Base-by-base conservation (phyloP, 108 stramenopile genomes). In the Fragilaria crotonensis region DNA sequence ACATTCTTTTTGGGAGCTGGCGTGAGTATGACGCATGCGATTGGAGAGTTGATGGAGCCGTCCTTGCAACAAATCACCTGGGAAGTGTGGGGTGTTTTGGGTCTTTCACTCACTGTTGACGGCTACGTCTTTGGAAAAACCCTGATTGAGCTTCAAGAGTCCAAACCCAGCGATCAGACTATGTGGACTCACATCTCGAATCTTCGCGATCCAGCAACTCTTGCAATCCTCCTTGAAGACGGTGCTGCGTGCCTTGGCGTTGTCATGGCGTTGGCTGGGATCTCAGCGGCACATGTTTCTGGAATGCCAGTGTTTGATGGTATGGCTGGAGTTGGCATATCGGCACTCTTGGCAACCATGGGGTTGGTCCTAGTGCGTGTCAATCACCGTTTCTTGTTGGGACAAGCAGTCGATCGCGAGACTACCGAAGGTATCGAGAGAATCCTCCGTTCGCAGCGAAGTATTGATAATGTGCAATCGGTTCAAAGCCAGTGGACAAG, bases 401-500 rank as follows among this genome's bases (percentile, higher is more conserved):
- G 98, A 4, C 92, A 96, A 45, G 90, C 92, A 11, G 85, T 97
- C 14, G 94, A 95, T 49, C 70, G 62, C 20, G 80, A 89, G 22
- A 97, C 82, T 3, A 60, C 76, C 25, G 87, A 90, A 30, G 89
- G 76, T 22, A 97, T 97, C 60, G 79, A 89, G 54, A 55, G 75
- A 47, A 90, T 99, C 27, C 72, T 99, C 22, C 60, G 84, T 62
- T 58, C 56, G 18, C 75, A 90, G 25, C 62, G 73, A 30, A 76
- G 81, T 52, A 96, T 98, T 59, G 98, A 97, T 48, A 66, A 80
- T 45, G 90, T 98, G 11, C 63, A 79, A 52, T 74, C 77, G 19
- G 89, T 98, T 22, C 97, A 98, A 68, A 81, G 77, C 45, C 96
- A 97, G 78, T 97, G 95, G 95, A 90, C 96, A 11, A 94, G 95